Percentiles rank a stretch among this genome's conserved stretches.
phyloP scores from a whole-genome alignment of 2,329 filamentous ascomycete genomes.

The Xylaria sp. region DNA sequence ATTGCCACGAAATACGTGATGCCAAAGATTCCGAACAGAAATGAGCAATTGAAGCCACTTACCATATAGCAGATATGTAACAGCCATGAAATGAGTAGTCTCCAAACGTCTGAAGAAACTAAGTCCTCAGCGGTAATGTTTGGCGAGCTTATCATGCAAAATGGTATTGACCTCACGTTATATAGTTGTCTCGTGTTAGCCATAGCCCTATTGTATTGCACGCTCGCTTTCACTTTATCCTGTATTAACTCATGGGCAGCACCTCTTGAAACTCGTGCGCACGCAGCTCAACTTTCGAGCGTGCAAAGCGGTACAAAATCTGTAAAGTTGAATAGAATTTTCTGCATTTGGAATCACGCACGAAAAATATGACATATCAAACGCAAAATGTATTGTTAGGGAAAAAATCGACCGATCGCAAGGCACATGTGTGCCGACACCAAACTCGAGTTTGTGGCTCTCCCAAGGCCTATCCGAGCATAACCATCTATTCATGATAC shows the following conservation, averaged over 20 bases:
- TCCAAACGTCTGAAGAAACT: not conserved
- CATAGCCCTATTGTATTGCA: not conserved
- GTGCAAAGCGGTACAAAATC: not conserved
- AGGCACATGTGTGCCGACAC: slow-evolving; percentile 35
- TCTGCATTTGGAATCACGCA: slow-evolving; percentile 11
- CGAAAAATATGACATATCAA: slow-evolving; percentile 31
- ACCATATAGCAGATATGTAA: not conserved
- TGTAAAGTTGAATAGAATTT: not conserved
- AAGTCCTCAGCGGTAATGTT: not conserved
- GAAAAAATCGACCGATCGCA: slow-evolving; percentile 39
- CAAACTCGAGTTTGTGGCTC: slow-evolving; percentile 30
- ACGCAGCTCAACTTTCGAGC: not conserved
- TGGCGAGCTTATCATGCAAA: not conserved
- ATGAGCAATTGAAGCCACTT: not conserved
- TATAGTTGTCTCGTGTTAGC: not conserved
- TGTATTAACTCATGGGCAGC: no score
- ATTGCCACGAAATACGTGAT: not conserved
- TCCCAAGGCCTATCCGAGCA: slow-evolving; percentile 38
- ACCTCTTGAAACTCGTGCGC: no score
- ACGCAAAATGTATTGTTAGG: slow-evolving; percentile 44
- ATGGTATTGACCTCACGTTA: not conserved
- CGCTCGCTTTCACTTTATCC: no score
- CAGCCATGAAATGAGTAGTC: not conserved
- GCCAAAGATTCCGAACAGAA: not conserved
- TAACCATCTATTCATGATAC: slow-evolving; percentile 34